phyloP scores from a whole-genome alignment of 495 filamentous ascomycete genomes.

The Talaromyces ruber region DNA sequence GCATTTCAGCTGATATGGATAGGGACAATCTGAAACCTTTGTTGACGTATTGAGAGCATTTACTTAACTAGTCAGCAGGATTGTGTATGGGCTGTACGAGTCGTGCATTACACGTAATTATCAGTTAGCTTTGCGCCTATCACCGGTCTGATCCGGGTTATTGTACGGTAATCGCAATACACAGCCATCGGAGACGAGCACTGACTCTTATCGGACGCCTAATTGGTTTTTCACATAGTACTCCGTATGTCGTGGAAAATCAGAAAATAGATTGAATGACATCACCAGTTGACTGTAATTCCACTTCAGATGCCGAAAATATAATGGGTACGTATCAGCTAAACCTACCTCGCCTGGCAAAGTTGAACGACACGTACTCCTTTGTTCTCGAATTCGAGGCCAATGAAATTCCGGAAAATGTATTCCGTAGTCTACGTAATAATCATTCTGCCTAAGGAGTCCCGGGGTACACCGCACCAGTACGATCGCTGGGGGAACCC shows the following conservation, averaged over 20 bases:
- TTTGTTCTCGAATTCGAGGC: background rate
- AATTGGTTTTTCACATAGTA: background rate
- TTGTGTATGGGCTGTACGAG: background rate
- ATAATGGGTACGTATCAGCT: background rate
- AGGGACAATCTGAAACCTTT: background rate
- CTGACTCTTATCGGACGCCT: background rate
- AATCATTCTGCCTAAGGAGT: background rate
- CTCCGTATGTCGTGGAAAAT: background rate
- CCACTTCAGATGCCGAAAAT: background rate
- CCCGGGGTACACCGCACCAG: background rate
- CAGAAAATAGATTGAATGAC: background rate
- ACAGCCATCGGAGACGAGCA: background rate
- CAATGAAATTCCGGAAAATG: background rate
- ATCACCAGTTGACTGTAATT: background rate
- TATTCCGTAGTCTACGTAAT: constrained; percentile 17
- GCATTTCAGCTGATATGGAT: background rate
- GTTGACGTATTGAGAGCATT: constrained; percentile 32
- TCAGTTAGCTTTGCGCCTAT: background rate
- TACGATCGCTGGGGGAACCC: background rate
- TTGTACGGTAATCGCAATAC: background rate
- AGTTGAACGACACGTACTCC: background rate
- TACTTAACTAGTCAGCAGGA: background rate
- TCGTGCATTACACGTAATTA: background rate
- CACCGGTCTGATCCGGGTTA: background rate
- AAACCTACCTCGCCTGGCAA: background rate